Conservation (phyloP, 768 basidiomycete species). For the Floccularia luteovirens region DNA sequence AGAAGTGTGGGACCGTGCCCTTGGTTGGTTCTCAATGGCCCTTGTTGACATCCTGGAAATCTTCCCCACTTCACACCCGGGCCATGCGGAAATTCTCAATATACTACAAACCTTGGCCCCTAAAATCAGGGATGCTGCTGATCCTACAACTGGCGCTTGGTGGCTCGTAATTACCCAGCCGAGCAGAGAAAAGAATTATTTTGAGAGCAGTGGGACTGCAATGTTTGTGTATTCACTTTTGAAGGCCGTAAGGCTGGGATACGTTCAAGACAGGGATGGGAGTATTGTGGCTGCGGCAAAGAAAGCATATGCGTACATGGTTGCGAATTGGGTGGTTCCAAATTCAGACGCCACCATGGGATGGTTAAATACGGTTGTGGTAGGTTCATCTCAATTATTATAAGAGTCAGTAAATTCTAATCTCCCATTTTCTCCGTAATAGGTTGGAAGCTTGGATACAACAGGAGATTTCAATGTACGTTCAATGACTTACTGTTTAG, state of each 20-base stretch:
- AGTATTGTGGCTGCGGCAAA: conserved; percentile 26
- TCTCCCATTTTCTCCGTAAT: background rate
- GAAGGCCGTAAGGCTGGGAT: conserved; percentile 35
- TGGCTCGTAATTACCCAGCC: conserved; percentile 46
- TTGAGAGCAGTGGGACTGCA: conserved; percentile 37
- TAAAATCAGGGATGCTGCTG: conserved; percentile 27
- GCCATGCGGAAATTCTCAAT: conserved; percentile 19
- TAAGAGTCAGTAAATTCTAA: background rate
- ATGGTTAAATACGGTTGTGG: conserved; percentile 38
- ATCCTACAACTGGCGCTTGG: conserved; percentile 32
- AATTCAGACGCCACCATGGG: conserved; percentile 36
- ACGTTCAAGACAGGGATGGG: conserved; percentile 28
- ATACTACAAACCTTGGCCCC: conserved; percentile 27
- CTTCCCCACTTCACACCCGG: conserved; percentile 21
- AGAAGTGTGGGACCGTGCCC: conserved; percentile 40
- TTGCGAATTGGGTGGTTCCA: conserved; percentile 28
- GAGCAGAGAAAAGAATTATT: conserved; percentile 35
- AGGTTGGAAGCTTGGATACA: conserved; percentile 34
- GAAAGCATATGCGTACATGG: conserved; percentile 35
- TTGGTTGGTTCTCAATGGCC: conserved; percentile 43
- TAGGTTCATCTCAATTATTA: conserved; percentile 12
- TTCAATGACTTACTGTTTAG: background rate
- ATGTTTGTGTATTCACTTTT: conserved; percentile 42
- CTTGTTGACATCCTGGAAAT: conserved; percentile 37
- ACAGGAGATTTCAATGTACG: conserved; percentile 30